Evolutionary conservation across 2,329 filamentous ascomycete genomes (phyloP), one percentile per base, ranked within the genome.

Genomic region (Bertia moriformis): DNA sequence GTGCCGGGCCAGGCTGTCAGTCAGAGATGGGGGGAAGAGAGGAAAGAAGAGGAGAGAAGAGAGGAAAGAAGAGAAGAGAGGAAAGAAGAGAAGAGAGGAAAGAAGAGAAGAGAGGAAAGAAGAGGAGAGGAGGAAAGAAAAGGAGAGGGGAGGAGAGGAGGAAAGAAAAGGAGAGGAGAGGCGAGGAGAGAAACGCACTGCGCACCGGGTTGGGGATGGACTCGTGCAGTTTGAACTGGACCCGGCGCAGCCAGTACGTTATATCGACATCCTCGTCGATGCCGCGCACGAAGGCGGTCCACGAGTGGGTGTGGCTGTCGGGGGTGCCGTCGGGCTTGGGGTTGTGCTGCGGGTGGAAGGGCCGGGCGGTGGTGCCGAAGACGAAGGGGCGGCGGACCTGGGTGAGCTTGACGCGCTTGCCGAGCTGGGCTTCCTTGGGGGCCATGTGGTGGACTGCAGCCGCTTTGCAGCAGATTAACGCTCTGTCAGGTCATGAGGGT

Each of bases 221-320:
- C 59, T 96, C 88, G 67, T 95, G 89, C 14, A 98, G 75, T 60
- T 96, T 96, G 65, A 98, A 98, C 57, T 95, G 88, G 1, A 98
- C 89, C 51, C 93, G 89, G 42, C 89, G 85, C 47, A 96, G 71
- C 87, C 91, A 98, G 59, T 93, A 91, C 19, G 84, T 87, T 47
- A 96, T 82, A 54, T 94, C 85, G 43, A 85, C 83, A 56, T 85
- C 84, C n/a, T n/a, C n/a, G 51, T 93, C 86, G 40, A 94, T 69
- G 37, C 88, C 86, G 54, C 83, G 83, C 42, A 98, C 85, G 58
- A 93, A 96, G 45, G 96, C 85, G 52, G 83, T 79, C 91, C 91
- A 98, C 45, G 83, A 85, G 65, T 96, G 93, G 20, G 89, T 96
- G 66, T 98, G 91, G 59, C 93, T 88, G 44, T 84, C 72, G 18